Evolutionary conservation across 768 basidiomycete species (phyloP), one percentile per base, ranked within the genome.

Genomic region (Tremella mesenterica): DNA sequence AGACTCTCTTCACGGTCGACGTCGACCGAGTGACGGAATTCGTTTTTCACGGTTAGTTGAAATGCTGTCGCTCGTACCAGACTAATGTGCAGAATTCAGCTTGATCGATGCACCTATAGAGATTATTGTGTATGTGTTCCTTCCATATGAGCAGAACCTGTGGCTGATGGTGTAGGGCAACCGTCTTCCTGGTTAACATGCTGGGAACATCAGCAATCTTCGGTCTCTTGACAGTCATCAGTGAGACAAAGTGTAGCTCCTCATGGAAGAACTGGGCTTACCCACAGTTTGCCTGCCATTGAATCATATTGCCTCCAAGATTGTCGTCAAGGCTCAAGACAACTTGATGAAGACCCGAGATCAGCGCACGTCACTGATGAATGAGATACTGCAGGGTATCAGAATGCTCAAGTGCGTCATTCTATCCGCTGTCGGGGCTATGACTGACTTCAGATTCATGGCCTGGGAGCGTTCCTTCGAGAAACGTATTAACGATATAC

Each of bases 391-490:
- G 9, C 88, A 88, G 44, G 88, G 81, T 12, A 91, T 92, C 53
- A 80, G 88, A 27, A 92, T 92, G 88, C 81, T 92, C 61, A 92
- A 93, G 69, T 79, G 75, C 44, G 57, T 38, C 20, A 23, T 16
- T 14, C 25, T n/a, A 3, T 4, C 20, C 2, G 25, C 10, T 21
- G 2, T 28, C 44, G 23, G 26, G 16, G n/a, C 4, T 20, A 1
- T 29, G 30, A 14, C 43, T 49, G 52, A 49, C 18, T 25, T 48
- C 21, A 62, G 85, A 83, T 95, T 92, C 73, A 92, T 93, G 88
- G 90, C 88, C 14, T 84, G 83, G 90, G 90, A 95, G 71, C 82
- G 90, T 23, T 88, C 82, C 67, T 92, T 92, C 61, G 90, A 93
- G 73, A 77, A 78, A 21, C 79, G 78, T 9, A 83, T 91, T 0